A percentile compares a stretch with the other conserved stretches of the same genome.
phyloP scores from a whole-genome alignment of 2,329 filamentous ascomycete species.

The Chaetothyriales sp. region DNA sequence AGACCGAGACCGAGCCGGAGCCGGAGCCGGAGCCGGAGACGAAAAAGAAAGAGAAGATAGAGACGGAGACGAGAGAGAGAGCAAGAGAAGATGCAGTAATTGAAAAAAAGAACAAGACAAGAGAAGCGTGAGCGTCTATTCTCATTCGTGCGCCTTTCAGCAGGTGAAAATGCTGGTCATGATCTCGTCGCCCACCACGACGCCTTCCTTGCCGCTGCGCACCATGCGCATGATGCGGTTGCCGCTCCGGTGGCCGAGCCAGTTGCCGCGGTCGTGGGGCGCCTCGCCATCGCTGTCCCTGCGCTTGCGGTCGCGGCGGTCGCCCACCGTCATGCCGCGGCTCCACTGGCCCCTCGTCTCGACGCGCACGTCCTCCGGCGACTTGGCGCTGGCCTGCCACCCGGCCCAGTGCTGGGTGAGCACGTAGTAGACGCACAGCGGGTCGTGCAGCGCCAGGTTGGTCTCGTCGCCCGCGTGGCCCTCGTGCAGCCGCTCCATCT shows the following conservation, averaged over 20 bases:
- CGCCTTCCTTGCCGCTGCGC: slow-evolving; percentile 25
- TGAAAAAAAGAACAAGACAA: not conserved
- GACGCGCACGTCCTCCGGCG: slow-evolving; percentile 68
- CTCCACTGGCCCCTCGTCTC: slow-evolving; percentile 94
- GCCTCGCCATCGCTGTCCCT: slow-evolving; percentile 40
- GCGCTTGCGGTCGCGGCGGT: slow-evolving; percentile 46
- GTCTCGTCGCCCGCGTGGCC: slow-evolving; percentile 36
- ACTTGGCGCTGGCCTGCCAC: slow-evolving; percentile 35
- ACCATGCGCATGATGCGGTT: slow-evolving; percentile 71
- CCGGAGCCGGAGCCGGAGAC: too few species aligned
- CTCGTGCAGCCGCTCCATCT: slow-evolving; percentile 50
- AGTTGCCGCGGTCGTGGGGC: slow-evolving; percentile 58
- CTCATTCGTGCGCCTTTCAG: not conserved
- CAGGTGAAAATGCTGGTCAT: not conserved
- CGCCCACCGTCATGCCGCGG: slow-evolving; percentile 74
- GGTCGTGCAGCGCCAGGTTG: slow-evolving; percentile 60
- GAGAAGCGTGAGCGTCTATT: not conserved
- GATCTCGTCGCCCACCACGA: not conserved
- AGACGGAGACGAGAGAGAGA: too few species aligned
- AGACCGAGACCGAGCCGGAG: too few species aligned
- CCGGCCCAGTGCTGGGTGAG: slow-evolving; percentile 36
- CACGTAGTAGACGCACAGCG: slow-evolving; percentile 66
- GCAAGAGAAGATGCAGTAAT: not conserved
- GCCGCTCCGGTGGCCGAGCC: slow-evolving; percentile 60
- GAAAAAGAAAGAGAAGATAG: too few species aligned